Base-by-base conservation (phyloP, 2,329 filamentous ascomycete genomes). In the Fusarium annulatum region DNA sequence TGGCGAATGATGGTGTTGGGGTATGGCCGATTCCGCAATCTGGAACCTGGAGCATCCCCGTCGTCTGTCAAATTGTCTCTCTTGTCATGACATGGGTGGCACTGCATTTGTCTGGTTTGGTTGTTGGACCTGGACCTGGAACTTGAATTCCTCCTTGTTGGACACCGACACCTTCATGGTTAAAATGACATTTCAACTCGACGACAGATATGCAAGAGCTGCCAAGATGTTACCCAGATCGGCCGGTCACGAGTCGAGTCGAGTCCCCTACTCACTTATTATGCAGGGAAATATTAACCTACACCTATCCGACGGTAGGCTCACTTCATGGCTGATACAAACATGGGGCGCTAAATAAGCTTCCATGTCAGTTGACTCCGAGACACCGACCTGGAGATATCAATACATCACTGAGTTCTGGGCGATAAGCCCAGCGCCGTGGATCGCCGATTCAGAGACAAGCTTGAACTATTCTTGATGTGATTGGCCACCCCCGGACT, bases 401-500 rank as follows among this genome's bases (percentile, higher is more conserved):
- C 45, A 69, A 61, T 53, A 62, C 60, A 75, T 51, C 53, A 58
- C n/a, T 18, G 18, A 69, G 23, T 65, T 70, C 71, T 73, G 64
- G 63, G 56, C 60, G 71, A 78, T 70, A 75, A 76, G 77, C 59
- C 62, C 65, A 74, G 51, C 59, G 46, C 26, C 23, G 36, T 64
- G 73, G 73, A 76, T 74, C 68, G 71, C 55, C 71, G 71, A 76
- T 76, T 74, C 38, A 67, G 56, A 74, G 64, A 69, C 75, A 75
- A 72, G 46, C 55, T 52, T 59, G 61, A 61, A 51, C 66, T 59
- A 42, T 46, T 45, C 33, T 41, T n/a, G 23, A 64, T 55, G 61
- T 71, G 77, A 80, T 80, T 80, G 79, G 79, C 58, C 62, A 71
- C 62, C 79, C 79, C 79, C 79, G 72, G 79, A 80, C 76, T 79